These are phyloP conservation scores for Ilex paraguariensis DNA, from an alignment of 305 asterid species.

Conservation along the genomic window DNA sequence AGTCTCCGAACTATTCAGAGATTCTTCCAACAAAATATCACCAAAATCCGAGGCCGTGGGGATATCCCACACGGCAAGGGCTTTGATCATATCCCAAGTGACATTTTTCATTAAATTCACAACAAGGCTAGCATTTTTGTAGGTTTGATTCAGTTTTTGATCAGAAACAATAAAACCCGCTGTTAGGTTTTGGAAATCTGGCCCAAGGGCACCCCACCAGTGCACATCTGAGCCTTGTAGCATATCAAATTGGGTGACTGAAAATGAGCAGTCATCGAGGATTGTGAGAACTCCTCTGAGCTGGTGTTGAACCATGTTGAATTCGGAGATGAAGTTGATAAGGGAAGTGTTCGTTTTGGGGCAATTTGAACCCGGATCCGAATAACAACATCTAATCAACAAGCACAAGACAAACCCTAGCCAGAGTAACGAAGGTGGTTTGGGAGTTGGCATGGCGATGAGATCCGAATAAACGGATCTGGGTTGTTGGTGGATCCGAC, in stretches of 20 bases:
- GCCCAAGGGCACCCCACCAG: constrained; percentile 91
- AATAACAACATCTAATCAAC: constrained; percentile 30
- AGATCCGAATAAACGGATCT: neutral
- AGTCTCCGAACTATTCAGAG: constrained; percentile 11
- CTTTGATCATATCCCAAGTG: constrained; percentile 75
- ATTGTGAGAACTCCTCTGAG: constrained; percentile 70
- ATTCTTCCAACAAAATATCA: constrained; percentile 48
- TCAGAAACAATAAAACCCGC: constrained; percentile 67
- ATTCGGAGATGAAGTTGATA: constrained; percentile 70
- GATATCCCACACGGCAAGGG: constrained; percentile 76
- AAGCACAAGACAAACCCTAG: neutral
- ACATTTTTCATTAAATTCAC: constrained; percentile 59
- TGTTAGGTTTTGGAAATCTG: constrained; percentile 65
- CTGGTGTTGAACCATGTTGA: constrained; percentile 90
- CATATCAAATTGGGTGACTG: constrained; percentile 83
- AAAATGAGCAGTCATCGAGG: constrained; percentile 70
- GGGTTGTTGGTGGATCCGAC: neutral
- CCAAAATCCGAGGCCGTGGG: constrained; percentile 91
- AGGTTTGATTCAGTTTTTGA: constrained; percentile 55
- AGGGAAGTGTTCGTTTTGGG: constrained; percentile 49
- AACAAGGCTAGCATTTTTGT: constrained; percentile 57
- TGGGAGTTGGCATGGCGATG: neutral
- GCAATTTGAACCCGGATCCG: constrained; percentile 55
- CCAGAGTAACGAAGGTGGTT: neutral
- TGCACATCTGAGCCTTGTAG: constrained; percentile 77